phyloP scores from a whole-genome alignment of 164 flowering plant genomes.

The Vitis riparia region DNA sequence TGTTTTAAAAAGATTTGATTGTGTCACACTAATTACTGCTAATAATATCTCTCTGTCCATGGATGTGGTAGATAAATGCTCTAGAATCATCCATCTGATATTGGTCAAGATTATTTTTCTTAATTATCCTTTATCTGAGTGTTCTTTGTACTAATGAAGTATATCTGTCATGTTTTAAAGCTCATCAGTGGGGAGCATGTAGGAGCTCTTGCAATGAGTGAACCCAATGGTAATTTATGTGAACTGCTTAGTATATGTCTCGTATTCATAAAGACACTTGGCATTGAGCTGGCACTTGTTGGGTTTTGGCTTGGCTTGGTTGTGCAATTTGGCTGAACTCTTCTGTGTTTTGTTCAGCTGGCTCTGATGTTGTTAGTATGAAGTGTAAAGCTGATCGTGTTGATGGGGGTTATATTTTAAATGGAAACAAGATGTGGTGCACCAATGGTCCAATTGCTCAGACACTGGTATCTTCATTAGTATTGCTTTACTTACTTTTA shows the following conservation, averaged over 20 bases:
- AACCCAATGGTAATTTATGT: conserved; percentile 79
- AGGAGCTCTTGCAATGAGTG: conserved; percentile 99
- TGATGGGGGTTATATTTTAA: conserved; percentile 85
- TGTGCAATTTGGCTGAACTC: conserved; percentile 3
- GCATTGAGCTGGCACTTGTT: neutral
- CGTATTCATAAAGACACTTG: neutral
- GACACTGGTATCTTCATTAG: conserved; percentile 58
- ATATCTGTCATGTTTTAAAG: conserved; percentile 41
- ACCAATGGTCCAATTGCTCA: conserved; percentile 95
- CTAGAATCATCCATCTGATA: neutral
- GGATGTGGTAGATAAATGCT: neutral
- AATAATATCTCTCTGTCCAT: too few species aligned
- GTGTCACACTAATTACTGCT: too few species aligned
- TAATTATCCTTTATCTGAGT: neutral
- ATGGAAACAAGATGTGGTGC: conserved; percentile 99
- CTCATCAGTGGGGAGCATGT: conserved; percentile 97
- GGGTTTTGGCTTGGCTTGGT: too few species aligned
- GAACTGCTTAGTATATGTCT: neutral
- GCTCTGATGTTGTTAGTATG: conserved; percentile 99
- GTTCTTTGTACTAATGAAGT: conserved; percentile 4
- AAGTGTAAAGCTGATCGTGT: conserved; percentile 95
- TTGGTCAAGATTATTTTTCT: neutral
- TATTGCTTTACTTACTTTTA: neutral
- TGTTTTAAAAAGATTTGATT: too few species aligned
- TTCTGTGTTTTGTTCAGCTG: conserved; percentile 59